A percentile compares a stretch with the other conserved stretches of the same genome.
Conservation (phyloP, 441 rosid species). For the Heliophila coronopifolia region DNA sequence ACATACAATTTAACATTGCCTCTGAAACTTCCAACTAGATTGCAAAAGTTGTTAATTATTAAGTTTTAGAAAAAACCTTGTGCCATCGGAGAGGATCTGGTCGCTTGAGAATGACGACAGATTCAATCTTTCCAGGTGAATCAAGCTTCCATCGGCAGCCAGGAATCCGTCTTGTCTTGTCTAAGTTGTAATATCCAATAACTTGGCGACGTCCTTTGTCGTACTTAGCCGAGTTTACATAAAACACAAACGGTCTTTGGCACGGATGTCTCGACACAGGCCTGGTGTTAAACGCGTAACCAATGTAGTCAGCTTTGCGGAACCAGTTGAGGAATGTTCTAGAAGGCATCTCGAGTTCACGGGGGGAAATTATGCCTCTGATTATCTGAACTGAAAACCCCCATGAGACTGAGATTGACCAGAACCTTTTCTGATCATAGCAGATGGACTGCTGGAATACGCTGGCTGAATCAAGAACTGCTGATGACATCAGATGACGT, state of each 20-base stretch:
- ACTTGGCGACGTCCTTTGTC: slow-evolving; percentile 49
- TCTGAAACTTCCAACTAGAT: too few species aligned
- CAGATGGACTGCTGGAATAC: slow-evolving; percentile 78
- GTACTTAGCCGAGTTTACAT: slow-evolving; percentile 42
- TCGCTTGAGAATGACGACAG: slow-evolving; percentile 54
- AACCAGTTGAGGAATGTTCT: slow-evolving; percentile 87
- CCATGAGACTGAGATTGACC: slow-evolving; percentile 82
- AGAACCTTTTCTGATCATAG: slow-evolving; percentile 48
- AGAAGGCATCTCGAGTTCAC: slow-evolving; percentile 80
- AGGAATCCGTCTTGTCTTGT: slow-evolving; percentile 33
- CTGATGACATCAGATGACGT: slow-evolving; percentile 48
- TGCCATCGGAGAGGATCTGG: slow-evolving; percentile 64
- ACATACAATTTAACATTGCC: too few species aligned
- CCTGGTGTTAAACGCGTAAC: slow-evolving; percentile 75
- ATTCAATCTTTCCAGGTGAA: slow-evolving; percentile 48
- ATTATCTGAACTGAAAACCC: slow-evolving; percentile 73
- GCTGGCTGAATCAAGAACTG: slow-evolving; percentile 63
- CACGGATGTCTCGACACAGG: slow-evolving; percentile 76
- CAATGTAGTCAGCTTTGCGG: slow-evolving; percentile 65
- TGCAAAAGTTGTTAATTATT: too few species aligned
- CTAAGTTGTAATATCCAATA: slow-evolving; percentile 44
- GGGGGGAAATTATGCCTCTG: slow-evolving; percentile 65
- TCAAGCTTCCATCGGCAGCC: slow-evolving; percentile 62
- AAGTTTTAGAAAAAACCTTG: slow-evolving; percentile 36
- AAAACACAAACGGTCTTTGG: slow-evolving; percentile 59